Conservation (phyloP, 1,284 basidiomycete species). For the Puccinia horiana region DNA sequence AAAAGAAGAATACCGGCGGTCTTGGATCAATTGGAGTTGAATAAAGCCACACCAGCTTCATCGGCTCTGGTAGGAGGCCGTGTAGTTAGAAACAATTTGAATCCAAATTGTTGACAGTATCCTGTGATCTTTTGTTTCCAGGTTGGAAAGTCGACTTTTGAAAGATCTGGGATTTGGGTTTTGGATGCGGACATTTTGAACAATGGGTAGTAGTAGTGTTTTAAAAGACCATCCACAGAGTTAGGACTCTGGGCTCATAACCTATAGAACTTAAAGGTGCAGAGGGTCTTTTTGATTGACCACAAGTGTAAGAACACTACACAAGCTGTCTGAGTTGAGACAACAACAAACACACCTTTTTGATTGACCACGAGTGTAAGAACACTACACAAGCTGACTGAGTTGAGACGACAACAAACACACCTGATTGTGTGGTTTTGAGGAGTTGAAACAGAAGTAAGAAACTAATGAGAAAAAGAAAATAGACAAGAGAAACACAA, state of each 20-base stretch:
- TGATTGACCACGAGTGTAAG: no score
- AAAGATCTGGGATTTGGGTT: no score
- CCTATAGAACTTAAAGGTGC: not conserved
- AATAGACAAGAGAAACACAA: no score
- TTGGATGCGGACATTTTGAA: not conserved
- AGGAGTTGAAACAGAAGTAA: no score
- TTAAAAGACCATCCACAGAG: not conserved
- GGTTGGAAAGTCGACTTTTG: not conserved
- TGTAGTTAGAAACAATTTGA: not conserved
- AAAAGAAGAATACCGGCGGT: not conserved
- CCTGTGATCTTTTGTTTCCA: not conserved
- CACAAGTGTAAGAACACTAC: not conserved
- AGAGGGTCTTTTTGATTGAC: not conserved
- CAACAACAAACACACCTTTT: no score
- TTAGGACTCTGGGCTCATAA: slow-evolving; percentile 8
- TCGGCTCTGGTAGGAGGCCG: not conserved
- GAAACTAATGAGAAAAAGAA: no score
- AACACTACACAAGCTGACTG: no score
- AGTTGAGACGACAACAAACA: no score
- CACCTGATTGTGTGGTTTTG: no score
- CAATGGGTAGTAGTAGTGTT: not conserved
- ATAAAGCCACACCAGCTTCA: not conserved
- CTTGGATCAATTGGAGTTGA: not conserved
- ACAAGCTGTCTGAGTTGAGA: not conserved
- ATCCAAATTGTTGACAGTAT: not conserved